A percentile compares a stretch with the other conserved stretches of the same genome.
phyloP scores from a whole-genome alignment of 805 yeast species.

The Torulaspora quercuum region DNA sequence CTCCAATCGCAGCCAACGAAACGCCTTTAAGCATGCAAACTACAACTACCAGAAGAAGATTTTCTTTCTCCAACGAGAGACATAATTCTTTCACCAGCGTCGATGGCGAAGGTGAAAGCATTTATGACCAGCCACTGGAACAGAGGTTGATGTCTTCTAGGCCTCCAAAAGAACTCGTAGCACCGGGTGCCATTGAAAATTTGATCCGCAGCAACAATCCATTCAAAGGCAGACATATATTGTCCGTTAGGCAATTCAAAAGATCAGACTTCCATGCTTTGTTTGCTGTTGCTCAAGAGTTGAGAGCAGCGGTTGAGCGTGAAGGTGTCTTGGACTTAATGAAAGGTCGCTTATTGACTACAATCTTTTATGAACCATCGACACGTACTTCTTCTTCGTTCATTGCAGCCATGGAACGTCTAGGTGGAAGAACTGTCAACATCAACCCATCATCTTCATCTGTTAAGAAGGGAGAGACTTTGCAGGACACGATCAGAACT shows the following conservation, averaged over 20 bases:
- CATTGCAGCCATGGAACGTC: conserved; percentile 99
- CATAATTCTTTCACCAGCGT: conserved; percentile 38
- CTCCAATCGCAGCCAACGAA: conserved; percentile 33
- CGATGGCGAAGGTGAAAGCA: conserved; percentile 47
- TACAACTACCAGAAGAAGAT: conserved; percentile 44
- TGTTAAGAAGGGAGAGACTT: conserved; percentile 95
- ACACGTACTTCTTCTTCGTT: conserved; percentile 96
- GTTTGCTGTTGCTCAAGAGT: conserved; percentile 96
- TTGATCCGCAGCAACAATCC: conserved; percentile 82
- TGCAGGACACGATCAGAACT: conserved; percentile 94
- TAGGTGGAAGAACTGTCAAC: conserved; percentile 95
- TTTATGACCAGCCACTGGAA: conserved; percentile 55
- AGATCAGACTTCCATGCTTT: conserved; percentile 88
- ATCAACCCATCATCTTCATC: conserved; percentile 85
- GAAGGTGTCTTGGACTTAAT: conserved; percentile 89
- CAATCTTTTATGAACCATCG: conserved; percentile 97
- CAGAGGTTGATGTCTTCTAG: conserved; percentile 60
- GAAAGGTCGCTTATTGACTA: conserved; percentile 86
- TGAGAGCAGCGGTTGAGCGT: conserved; percentile 95
- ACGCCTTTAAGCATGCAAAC: conserved; percentile 41
- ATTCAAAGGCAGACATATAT: conserved; percentile 80
- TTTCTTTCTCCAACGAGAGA: conserved; percentile 49
- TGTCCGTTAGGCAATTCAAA: conserved; percentile 82
- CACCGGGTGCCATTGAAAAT: conserved; percentile 74
- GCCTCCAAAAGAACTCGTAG: conserved; percentile 68